A percentile compares a stretch with the other conserved stretches of the same genome.
phyloP scores from a whole-genome alignment of 1,284 basidiomycete genomes.

The Phellinidium pouzarii region DNA sequence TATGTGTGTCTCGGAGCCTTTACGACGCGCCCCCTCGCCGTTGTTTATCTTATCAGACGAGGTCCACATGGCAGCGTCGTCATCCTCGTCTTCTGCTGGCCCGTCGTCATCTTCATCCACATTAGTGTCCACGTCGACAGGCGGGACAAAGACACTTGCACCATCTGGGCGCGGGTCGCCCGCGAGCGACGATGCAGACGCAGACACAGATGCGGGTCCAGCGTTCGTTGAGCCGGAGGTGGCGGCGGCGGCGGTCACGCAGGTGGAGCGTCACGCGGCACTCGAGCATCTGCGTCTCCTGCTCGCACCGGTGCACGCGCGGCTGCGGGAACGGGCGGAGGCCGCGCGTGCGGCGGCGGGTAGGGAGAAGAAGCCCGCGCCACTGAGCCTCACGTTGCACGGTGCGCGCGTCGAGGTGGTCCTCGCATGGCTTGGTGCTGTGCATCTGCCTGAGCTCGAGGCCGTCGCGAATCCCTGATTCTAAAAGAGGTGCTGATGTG shows the following conservation, averaged over 20 bases:
- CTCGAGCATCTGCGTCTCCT: slow-evolving; percentile 63
- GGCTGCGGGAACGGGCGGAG: slow-evolving; percentile 49
- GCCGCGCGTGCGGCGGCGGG: slow-evolving; percentile 35
- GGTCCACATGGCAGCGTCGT: slow-evolving; percentile 1
- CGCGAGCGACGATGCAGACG: slow-evolving; percentile 7
- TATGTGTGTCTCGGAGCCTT: slow-evolving; percentile 9
- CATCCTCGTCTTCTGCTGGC: slow-evolving; percentile 13
- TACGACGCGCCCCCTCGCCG: slow-evolving; percentile 4
- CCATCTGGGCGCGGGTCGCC: slow-evolving; percentile 13
- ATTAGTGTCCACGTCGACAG: slow-evolving; percentile 2
- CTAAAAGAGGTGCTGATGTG: no score
- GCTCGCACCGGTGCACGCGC: slow-evolving; percentile 55
- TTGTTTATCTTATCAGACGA: slow-evolving; percentile 17
- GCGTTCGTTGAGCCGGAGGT: slow-evolving; percentile 20
- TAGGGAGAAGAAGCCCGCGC: slow-evolving; percentile 47
- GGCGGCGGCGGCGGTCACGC: slow-evolving; percentile 26
- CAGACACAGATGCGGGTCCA: slow-evolving; percentile 20
- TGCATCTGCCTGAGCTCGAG: slow-evolving; percentile 67
- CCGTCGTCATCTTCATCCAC: slow-evolving; percentile 14
- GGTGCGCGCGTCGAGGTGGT: slow-evolving; percentile 77
- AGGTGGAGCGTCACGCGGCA: slow-evolving; percentile 34
- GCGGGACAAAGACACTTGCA: slow-evolving; percentile 3
- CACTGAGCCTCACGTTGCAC: slow-evolving; percentile 75
- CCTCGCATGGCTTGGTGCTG: slow-evolving; percentile 73
- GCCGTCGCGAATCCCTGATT: slow-evolving; percentile 29